A percentile compares a stretch with the other conserved stretches of the same genome.
These are phyloP conservation scores for Prosopis cineraria DNA, from an alignment of 306 rosid genomes.

Conservation along the genomic window DNA sequence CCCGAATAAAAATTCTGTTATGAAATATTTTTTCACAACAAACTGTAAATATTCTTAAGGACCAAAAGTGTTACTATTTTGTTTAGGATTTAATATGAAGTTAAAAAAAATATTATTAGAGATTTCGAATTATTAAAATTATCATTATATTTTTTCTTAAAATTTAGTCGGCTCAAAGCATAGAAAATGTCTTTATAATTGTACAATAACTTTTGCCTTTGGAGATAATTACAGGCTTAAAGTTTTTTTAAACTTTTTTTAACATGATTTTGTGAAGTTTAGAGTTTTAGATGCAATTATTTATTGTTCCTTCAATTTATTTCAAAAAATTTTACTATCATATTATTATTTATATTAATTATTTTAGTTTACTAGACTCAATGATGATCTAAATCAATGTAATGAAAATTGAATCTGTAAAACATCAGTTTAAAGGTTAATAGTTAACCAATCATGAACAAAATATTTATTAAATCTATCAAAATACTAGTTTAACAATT, in stretches of 20 bases:
- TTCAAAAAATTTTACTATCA: too few species aligned
- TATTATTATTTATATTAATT: not conserved
- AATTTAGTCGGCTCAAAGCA: not conserved
- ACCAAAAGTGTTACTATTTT: not conserved
- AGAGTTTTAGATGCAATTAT: not conserved
- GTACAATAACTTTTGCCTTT: not conserved
- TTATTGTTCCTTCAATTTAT: too few species aligned
- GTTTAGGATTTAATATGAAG: not conserved
- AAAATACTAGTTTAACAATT: too few species aligned
- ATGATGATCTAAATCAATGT: not conserved
- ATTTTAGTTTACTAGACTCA: not conserved
- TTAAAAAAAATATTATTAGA: too few species aligned
- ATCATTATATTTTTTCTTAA: not conserved
- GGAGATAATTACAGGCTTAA: not conserved
- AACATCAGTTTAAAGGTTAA: too few species aligned
- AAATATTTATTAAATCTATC: too few species aligned
- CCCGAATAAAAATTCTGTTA: not conserved
- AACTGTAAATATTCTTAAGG: not conserved
- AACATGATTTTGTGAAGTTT: not conserved
- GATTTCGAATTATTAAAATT: not conserved
- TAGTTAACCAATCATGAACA: too few species aligned
- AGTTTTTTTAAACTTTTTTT: not conserved
- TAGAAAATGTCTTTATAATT: not conserved
- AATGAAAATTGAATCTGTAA: too few species aligned
- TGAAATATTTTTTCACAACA: not conserved